Evolutionary conservation across 2,329 filamentous ascomycete genomes (phyloP).

Genomic region (Aspergillus neoniger): DNA sequence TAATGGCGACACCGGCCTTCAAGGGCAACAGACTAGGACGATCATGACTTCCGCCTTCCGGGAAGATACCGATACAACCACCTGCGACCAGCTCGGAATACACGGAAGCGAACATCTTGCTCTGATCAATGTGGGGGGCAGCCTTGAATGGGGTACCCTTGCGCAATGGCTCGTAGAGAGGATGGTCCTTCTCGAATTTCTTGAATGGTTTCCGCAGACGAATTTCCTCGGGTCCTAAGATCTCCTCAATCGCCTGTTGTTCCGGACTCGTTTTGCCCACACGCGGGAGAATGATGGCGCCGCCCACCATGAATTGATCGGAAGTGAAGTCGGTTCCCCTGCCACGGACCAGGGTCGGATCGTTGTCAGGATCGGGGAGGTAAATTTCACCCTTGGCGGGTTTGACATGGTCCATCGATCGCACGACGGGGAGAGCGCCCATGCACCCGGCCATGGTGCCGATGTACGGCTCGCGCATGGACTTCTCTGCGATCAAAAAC

Average conservation of each 20-base stretch:
- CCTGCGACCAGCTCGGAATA: slow-evolving; percentile 79
- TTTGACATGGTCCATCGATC: slow-evolving; percentile 86
- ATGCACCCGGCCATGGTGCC: slow-evolving; percentile 82
- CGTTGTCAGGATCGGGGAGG: slow-evolving; percentile 80
- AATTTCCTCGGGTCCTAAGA: slow-evolving; percentile 77
- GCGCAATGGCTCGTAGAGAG: slow-evolving; percentile 80
- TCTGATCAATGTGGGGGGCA: slow-evolving; percentile 92
- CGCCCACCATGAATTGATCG: slow-evolving; percentile 70
- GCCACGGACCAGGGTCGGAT: slow-evolving; percentile 78
- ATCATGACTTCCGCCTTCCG: slow-evolving; percentile 94
- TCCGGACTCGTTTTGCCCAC: slow-evolving; percentile 76
- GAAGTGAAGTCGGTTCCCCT: slow-evolving; percentile 77
- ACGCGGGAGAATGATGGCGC: slow-evolving; percentile 82
- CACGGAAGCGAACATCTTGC: slow-evolving; percentile 88
- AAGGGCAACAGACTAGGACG: slow-evolving; percentile 86
- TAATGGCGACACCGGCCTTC: slow-evolving; percentile 96
- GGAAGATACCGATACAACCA: slow-evolving; percentile 94
- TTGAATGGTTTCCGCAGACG: slow-evolving; percentile 86
- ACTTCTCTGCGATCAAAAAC: slow-evolving; percentile 93
- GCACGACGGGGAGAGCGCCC: slow-evolving; percentile 88
- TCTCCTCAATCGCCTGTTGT: slow-evolving; percentile 74
- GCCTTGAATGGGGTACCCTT: slow-evolving; percentile 79
- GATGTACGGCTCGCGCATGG: slow-evolving; percentile 85
- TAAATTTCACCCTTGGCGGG: slow-evolving; percentile 78
- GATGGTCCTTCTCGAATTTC: slow-evolving; percentile 61